These are phyloP conservation scores for Teunomyces barrocoloradensis DNA, from an alignment of 805 yeast species.

Conservation along the genomic window DNA sequence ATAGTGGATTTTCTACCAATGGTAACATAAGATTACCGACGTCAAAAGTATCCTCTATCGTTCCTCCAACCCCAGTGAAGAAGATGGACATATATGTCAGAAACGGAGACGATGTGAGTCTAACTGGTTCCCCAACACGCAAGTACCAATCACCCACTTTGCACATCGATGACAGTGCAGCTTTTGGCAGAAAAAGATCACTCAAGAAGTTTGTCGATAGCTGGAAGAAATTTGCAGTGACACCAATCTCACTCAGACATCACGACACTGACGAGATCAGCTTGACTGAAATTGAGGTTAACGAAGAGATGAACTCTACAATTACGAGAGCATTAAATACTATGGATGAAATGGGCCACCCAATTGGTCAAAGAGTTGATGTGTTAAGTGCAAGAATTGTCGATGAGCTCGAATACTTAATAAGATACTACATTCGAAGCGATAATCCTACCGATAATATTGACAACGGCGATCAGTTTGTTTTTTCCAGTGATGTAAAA, in stretches of 20 bases:
- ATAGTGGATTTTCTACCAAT: slow-evolving; percentile 45
- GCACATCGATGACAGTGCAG: neutral
- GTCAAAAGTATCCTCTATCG: slow-evolving; percentile 41
- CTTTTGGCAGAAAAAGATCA: slow-evolving; percentile 30
- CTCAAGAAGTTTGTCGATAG: slow-evolving; percentile 38
- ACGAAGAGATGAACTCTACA: slow-evolving; percentile 1
- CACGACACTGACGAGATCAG: neutral
- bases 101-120: slow-evolving; percentile 9
- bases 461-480: slow-evolving; percentile 14
- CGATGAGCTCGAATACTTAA: slow-evolving; percentile 60
- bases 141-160: slow-evolving; percentile 3
- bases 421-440: slow-evolving; percentile 40
- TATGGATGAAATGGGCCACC: slow-evolving; percentile 11
- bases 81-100: slow-evolving; percentile 46
- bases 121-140: slow-evolving; percentile 10
- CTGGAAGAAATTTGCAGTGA: slow-evolving; percentile 33
- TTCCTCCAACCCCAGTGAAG: slow-evolving; percentile 69
- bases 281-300: neutral
- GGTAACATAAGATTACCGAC: slow-evolving; percentile 53
- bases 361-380: slow-evolving; percentile 48
- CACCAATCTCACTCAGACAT: slow-evolving; percentile 1
- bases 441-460: slow-evolving; percentile 9
- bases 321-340: neutral
- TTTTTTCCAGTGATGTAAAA: neutral
- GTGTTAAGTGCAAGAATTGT: slow-evolving; percentile 67